Base-by-base conservation (phyloP, 1,284 basidiomycete species). In the Cryptococcus hybrid region DNA sequence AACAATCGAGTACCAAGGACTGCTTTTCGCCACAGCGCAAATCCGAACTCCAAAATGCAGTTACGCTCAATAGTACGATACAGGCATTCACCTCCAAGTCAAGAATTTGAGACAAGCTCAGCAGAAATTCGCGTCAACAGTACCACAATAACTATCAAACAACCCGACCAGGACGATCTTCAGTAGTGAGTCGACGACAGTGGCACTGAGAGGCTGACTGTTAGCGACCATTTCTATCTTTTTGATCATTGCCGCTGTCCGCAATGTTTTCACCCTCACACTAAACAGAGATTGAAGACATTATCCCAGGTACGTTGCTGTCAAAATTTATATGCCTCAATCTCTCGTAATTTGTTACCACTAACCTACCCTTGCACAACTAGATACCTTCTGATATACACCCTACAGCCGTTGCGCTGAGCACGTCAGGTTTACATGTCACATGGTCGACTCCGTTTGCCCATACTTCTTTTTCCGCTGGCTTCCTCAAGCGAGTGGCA, bases 201-300 rank as follows among this genome's bases (percentile, higher is more conserved):
- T 30, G 7, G 5, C 9, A 47, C 36, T 47, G 37, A 13, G 24
- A 51, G 13, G 13, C 18, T 48, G 47, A 36, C 47, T 48, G 36
- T 12, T 13, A 88, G 87, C 70, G 86, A 89, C 72, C 82, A 87
- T 69, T 79, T 87, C 47, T 90, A 86, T 84, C 77, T 90, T 30
- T 80, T 86, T 11, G 89, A 91, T 71, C 94, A 98, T 71, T 99
- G 95, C 71, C 84, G 93, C 38, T 97, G 93, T 75, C 76, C 88
- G 0, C 78, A 85, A 51, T 97, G 93, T 76, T 95, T 90, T 71
- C 95, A 98, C 76, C 80, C 87, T 0, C 76, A 86, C 58, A 98
- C 95, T 7, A 95, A 92, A 73, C 95, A 98, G 75, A 83, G 95
- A 8, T 78, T 97, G 9, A 81, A 93, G 51, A 87, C 92, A 68